Base-by-base conservation (phyloP, 805 yeast species). In the Pichia heedii region DNA sequence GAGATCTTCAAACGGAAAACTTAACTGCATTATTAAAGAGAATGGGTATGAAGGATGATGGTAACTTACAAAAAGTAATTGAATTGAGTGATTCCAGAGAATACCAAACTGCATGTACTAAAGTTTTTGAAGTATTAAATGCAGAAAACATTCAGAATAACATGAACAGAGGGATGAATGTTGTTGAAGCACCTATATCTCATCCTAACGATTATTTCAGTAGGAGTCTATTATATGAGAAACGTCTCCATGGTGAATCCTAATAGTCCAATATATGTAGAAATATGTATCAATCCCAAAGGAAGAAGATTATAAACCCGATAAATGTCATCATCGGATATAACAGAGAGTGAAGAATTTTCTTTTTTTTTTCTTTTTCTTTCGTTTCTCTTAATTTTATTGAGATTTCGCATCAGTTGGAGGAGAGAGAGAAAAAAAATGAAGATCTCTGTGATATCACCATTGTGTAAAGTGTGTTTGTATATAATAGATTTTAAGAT, bases 161-260 rank as follows among this genome's bases (percentile, higher is more conserved):
- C 39, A 52, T 58, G 41, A 60, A 65, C 47, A 50, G 55, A 36
- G 77, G 73, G 46, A 61, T 63, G 16, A 66, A 60, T 36, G 61
- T 63, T 22, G 82, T 77, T 45, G 79, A 76, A 47, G 69, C 76
- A 38, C 76, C 77, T 50, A 83, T 90, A 44, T 75, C 75, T 16
- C 95, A 88, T 65, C 97, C 98, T 5, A 88, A 89, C 57, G 71
- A 82, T 49, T 93, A 88, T 63, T 90, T 82, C 58, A 90, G 84
- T 50, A 71, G 94, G 53, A 77, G 85, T 22, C 67, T 81, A 50
- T 78, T 77, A 49, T 63, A 78, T 46, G 80, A 74, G 42, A 64
- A 63, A 46, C 59, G 52, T 15, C 36, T 49, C 1, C 35, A 46
- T 8, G 37, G 20, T 22, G 30, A 16, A 9, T 35, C 12, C 13